Conservation (phyloP, 345 rosid genomes). For the Murraya paniculata region DNA sequence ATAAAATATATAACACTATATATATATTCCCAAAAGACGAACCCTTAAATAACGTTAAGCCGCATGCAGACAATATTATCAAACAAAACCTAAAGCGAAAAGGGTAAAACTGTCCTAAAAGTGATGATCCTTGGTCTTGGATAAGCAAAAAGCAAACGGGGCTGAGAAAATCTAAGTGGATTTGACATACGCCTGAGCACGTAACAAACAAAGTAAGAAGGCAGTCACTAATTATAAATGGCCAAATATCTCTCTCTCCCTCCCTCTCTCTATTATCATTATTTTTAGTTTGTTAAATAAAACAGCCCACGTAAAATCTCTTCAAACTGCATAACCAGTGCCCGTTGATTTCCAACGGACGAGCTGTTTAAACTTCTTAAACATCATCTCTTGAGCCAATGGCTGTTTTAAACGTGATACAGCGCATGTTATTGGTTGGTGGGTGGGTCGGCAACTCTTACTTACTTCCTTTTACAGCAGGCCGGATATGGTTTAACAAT, state of each 20-base stretch:
- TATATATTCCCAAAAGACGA: too few species aligned
- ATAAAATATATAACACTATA: too few species aligned
- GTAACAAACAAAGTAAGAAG: not conserved
- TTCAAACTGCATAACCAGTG: too few species aligned
- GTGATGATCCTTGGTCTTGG: constrained; percentile 1
- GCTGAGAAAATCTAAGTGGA: constrained; percentile 11
- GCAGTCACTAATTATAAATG: not conserved
- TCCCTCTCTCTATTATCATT: not conserved
- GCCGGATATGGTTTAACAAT: too few species aligned
- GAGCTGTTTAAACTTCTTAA: not conserved
- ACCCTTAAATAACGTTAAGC: too few species aligned
- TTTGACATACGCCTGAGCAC: constrained; percentile 20
- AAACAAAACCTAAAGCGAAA: not conserved
- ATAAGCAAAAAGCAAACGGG: not conserved
- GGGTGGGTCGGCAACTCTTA: not conserved
- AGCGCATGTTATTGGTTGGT: not conserved
- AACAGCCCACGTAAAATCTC: too few species aligned
- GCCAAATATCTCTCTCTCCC: not conserved
- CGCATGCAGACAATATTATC: too few species aligned
- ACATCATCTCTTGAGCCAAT: not conserved
- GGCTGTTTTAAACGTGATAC: not conserved
- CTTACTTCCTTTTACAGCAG: too few species aligned
- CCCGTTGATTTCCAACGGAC: not conserved
- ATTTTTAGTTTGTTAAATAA: too few species aligned
- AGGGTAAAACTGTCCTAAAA: not conserved